Base-by-base conservation (phyloP, 495 filamentous ascomycete genomes). In the Aspergillus avenaceus region DNA sequence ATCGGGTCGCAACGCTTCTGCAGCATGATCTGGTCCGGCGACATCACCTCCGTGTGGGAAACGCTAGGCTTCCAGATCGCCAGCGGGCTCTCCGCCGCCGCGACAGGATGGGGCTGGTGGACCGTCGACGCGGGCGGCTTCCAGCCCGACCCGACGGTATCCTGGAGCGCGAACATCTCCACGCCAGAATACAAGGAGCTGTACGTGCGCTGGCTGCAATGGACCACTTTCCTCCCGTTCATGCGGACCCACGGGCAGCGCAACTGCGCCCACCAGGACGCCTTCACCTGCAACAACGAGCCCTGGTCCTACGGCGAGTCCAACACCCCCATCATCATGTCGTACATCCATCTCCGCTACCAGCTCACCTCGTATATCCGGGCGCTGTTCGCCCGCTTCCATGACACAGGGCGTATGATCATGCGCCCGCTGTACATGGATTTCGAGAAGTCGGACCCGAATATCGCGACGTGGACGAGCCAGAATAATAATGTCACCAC, bases 401-500 rank as follows among this genome's bases (percentile, higher is more conserved):
- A 65, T 21, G 8, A 37, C 27, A 55, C 47, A 7, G 64, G 62
- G 19, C 52, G 57, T 2, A 58, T 56, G 50, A 65, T 67, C 12
- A 65, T 67, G 62, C 53, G 64, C 0, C 62, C 64, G 2, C 45
- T 64, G 18, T 67, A 61, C 14, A 63, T 65, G 60, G 62, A 65
- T 24, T 65, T 67, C 23, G 52, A 58, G 44, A 47, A 25, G 3
- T 52, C 58, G 0, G 62, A 65, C 38, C 42, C 53, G 0, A 43
- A 45, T 12, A 45, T 64, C 9, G 40, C 50, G 7, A 16, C 27
- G 16, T 56, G 41, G 59, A 62, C 61, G 1, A 49, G 24, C 19
- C 19, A 18, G 11, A 63, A 63, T 31, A 49, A 24, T 25, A 65
- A 63, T 21, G 50, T 47, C 32, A 63, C 62, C 0, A 64, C 57